Evolutionary conservation across 306 rosid genomes (phyloP).

Genomic region (Lagenaria siceraria): DNA sequence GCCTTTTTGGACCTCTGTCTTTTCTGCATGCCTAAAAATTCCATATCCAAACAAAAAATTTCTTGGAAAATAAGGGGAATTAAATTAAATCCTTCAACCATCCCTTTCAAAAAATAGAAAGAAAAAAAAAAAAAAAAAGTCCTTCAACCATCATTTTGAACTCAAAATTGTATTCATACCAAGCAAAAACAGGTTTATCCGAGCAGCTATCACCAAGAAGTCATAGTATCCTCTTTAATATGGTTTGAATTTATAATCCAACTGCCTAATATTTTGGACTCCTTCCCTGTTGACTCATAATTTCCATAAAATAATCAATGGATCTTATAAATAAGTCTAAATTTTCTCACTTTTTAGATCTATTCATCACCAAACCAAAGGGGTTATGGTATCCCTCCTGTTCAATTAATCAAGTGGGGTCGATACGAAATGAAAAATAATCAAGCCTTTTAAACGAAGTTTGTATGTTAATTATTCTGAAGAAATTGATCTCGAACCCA

Average conservation of each 20-base stretch:
- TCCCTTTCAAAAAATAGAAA: too few species aligned
- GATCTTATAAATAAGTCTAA: neutral
- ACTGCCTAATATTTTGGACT: neutral
- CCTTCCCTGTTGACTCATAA: neutral
- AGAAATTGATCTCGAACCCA: neutral
- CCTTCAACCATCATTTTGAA: neutral
- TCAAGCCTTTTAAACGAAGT: neutral
- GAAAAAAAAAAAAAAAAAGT: too few species aligned
- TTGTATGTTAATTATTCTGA: neutral
- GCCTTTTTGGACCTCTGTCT: constrained; percentile 1
- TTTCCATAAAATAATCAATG: neutral
- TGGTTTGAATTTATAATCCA: neutral
- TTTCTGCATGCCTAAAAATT: neutral
- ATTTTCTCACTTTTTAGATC: neutral
- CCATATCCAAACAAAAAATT: neutral
- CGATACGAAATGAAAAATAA: neutral
- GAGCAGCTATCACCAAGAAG: neutral
- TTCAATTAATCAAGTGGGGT: neutral
- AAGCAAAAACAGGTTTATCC: neutral
- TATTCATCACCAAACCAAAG: neutral
- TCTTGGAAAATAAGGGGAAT: neutral
- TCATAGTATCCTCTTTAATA: neutral
- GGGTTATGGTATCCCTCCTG: neutral
- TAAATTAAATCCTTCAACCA: neutral
- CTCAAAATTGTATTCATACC: neutral